Base-by-base conservation (phyloP, 768 basidiomycete genomes). In the Obba rivulosa region DNA sequence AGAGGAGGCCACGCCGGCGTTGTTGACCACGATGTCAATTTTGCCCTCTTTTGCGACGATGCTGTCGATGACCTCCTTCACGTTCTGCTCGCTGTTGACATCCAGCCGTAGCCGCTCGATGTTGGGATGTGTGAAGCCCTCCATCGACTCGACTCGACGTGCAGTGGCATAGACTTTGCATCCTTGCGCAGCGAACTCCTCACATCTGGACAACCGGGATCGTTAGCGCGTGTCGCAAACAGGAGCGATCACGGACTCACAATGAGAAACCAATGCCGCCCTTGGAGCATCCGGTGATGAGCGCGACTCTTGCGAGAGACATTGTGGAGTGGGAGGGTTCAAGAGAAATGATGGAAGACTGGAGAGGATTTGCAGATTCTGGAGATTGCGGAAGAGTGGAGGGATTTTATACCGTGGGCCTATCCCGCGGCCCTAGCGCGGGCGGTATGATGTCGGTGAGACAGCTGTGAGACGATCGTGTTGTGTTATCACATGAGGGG, bases 101-200 rank as follows among this genome's bases (percentile, higher is more conserved):
- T 92, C 88, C 18, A 91, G 63, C 1, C 64, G 65, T 14, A 78
- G 62, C 25, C 68, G 75, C 45, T 76, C 70, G 25, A 85, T 73
- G 4, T 63, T 65, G 3, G 69, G 58, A 37, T 69, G 61, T 16
- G 59, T 62, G 35, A 91, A 78, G 3, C 74, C 76, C 2, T 70
- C 70, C 68, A 92, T 84, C 4, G 78, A 71, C 24, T 81, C 80
- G 3, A 79, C 62, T 16, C 68, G 73, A 13, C 87, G 79, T 5
- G 87, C 78, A 0, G 85, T 83, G 1, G 87, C 89, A 52, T 87
- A 91, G 3, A 91, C 87, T 36, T 74, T 78, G 65, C 85, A 90
- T 24, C 80, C 85, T 22, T 69, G 73, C 0, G 63, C 55, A 1
- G 83, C 82, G 53, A 88, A 90, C 55, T 80, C 79, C 51, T 85